These are phyloP conservation scores for Saturnispora halmiae DNA, from an alignment of 805 yeast genomes.

Conservation along the genomic window DNA sequence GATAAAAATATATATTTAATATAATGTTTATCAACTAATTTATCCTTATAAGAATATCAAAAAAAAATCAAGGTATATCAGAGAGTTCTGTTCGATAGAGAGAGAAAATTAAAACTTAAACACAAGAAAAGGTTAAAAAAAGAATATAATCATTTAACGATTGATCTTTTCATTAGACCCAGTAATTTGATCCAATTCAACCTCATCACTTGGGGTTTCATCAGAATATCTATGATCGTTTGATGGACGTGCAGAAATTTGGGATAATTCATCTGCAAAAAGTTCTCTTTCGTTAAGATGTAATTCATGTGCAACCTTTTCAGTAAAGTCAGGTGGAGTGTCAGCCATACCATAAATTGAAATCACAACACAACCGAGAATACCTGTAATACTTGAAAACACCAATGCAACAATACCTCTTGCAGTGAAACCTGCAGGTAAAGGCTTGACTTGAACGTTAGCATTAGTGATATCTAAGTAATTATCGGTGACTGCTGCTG, in stretches of 20 bases:
- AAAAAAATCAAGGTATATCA: too few species aligned
- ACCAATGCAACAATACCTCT: conserved; percentile 91
- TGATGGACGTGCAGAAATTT: conserved; percentile 9
- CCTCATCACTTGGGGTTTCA: conserved; percentile 8
- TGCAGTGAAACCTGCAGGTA: conserved; percentile 90
- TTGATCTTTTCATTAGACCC: conserved; percentile 5
- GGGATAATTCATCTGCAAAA: conserved; percentile 16
- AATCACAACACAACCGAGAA: conserved; percentile 71
- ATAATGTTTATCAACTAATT: too few species aligned
- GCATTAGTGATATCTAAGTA: conserved; percentile 65
- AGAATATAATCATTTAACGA: too few species aligned
- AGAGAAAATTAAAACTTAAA: not conserved
- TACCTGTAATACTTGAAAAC: conserved; percentile 80
- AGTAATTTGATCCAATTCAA: conserved; percentile 6
- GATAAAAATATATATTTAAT: not conserved
- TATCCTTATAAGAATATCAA: too few species aligned
- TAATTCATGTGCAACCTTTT: conserved; percentile 49
- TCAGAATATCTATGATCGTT: conserved; percentile 13
- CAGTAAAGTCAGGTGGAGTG: conserved; percentile 52
- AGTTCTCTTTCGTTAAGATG: conserved; percentile 36
- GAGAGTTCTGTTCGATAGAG: too few species aligned
- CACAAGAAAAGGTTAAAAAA: too few species aligned
- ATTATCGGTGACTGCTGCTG: conserved; percentile 69
- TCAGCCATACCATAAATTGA: conserved; percentile 83
- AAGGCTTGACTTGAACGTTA: conserved; percentile 51